Evolutionary conservation across 2,329 filamentous ascomycete genomes (phyloP).

Genomic region (Dothidotthia symphoricarpi): DNA sequence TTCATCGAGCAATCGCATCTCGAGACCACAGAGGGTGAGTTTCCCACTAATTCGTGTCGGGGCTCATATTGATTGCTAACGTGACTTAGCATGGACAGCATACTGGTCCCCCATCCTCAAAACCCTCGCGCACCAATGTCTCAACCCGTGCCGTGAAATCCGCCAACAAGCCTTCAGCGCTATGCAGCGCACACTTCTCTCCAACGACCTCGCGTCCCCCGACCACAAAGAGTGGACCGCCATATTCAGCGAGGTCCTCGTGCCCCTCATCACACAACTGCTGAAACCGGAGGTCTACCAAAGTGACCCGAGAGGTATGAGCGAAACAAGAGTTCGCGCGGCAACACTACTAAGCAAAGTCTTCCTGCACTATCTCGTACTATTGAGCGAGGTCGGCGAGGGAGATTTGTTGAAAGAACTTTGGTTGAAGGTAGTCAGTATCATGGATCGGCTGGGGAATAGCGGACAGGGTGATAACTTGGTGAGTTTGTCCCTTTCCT

Average conservation of each 20-base stretch:
- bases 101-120: conserved; percentile 97
- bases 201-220: conserved; percentile 76
- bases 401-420: conserved; percentile 71
- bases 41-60: not conserved
- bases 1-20: conserved; percentile 93
- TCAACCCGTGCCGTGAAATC: conserved; percentile 91
- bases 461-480: conserved; percentile 87
- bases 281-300: conserved; percentile 95
- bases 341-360: conserved; percentile 92
- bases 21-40: conserved; percentile 74
- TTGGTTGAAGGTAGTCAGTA: conserved; percentile 88
- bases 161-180: conserved; percentile 83
- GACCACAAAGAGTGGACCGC: conserved; percentile 91
- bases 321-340: conserved; percentile 87
- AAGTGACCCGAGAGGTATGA: conserved; percentile 88
- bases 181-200: conserved; percentile 81
- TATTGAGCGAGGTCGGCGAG: conserved; percentile 79
- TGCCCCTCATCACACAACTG: conserved; percentile 82
- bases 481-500: conserved; percentile 55
- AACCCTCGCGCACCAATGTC: conserved; percentile 83
- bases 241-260: conserved; percentile 91
- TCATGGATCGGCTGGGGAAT: conserved; percentile 95
- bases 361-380: conserved; percentile 87
- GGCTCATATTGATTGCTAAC: not conserved
- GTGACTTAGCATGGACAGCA: conserved; percentile 75